Conservation (phyloP, 768 basidiomycete genomes). For the Boletellus ananas region DNA sequence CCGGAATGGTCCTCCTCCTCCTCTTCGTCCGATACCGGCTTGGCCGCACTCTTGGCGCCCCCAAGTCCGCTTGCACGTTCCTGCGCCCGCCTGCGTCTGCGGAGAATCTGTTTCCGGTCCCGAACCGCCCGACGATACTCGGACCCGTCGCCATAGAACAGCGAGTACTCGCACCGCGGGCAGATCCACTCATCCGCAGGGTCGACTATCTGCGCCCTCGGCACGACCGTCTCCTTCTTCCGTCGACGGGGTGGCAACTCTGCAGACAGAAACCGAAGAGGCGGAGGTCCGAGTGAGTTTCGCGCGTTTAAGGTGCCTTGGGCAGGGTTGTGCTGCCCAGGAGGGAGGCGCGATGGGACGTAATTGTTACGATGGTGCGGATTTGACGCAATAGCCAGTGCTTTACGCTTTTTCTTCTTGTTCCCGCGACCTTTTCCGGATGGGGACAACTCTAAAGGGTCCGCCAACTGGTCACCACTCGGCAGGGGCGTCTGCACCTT, state of each 20-base stretch:
- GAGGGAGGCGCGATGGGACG: constrained; percentile 77
- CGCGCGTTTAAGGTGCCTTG: constrained; percentile 42
- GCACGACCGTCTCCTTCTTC: constrained; percentile 25
- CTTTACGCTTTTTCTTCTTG: constrained; percentile 95
- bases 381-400: constrained; percentile 89
- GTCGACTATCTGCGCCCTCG: constrained; percentile 41
- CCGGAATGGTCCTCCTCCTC: constrained; percentile 17
- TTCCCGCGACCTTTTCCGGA: constrained; percentile 28
- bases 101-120: constrained; percentile 75
- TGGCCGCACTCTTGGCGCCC: constrained; percentile 18
- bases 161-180: constrained; percentile 85
- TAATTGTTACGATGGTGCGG: constrained; percentile 96
- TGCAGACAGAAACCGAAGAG: constrained; percentile 65
- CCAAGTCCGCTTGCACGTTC: constrained; percentile 49
- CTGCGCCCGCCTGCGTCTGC: constrained; percentile 63
- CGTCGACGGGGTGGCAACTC: constrained; percentile 53
- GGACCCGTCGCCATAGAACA: constrained; percentile 84
- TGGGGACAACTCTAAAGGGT: constrained; percentile 38
- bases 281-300: constrained; percentile 53
- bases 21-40: constrained; percentile 23
- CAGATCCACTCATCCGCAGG: constrained; percentile 91
- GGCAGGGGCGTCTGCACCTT: constrained; percentile 33
- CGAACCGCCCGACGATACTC: constrained; percentile 62
- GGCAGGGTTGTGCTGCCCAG: constrained; percentile 37
- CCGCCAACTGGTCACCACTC: constrained; percentile 34